Conservation (phyloP, 2,329 filamentous ascomycete genomes). For the Monosporascus sp. region DNA sequence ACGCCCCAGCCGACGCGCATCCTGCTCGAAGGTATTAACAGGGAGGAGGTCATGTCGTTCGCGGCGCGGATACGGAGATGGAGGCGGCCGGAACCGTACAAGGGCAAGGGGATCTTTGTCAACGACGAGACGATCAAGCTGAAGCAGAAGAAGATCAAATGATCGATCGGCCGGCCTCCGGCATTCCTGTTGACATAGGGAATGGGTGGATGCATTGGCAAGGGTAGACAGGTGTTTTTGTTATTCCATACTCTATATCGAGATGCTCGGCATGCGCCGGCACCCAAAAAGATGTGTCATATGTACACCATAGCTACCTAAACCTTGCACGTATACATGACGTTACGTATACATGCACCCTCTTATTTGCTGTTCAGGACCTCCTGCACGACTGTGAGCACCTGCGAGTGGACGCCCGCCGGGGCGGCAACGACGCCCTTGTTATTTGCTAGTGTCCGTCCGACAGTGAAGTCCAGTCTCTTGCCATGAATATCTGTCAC, state of each 20-base stretch:
- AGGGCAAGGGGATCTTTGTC: constrained; percentile 98
- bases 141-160: constrained; percentile 97
- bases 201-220: no score
- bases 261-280: background rate
- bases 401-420: constrained; percentile 65
- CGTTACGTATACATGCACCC: constrained; percentile 3
- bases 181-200: no score
- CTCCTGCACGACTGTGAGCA: constrained; percentile 76
- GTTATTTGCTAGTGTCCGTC: constrained; percentile 81
- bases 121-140: constrained; percentile 96
- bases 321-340: constrained; percentile 1
- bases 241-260: background rate
- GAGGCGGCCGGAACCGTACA: constrained; percentile 94
- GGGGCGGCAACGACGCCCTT: constrained; percentile 92
- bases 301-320: background rate
- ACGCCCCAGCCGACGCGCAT: constrained; percentile 89
- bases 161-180: constrained; percentile 26
- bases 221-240: no score
- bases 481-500: constrained; percentile 88
- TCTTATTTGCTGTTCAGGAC: constrained; percentile 54
- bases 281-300: background rate
- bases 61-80: constrained; percentile 83
- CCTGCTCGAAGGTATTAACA: constrained; percentile 81
- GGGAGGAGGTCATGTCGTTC: constrained; percentile 83
- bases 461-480: constrained; percentile 78